These are phyloP conservation scores for Pseudocercospora pini-densiflorae DNA, from an alignment of 2,329 filamentous ascomycete genomes.

Conservation along the genomic window DNA sequence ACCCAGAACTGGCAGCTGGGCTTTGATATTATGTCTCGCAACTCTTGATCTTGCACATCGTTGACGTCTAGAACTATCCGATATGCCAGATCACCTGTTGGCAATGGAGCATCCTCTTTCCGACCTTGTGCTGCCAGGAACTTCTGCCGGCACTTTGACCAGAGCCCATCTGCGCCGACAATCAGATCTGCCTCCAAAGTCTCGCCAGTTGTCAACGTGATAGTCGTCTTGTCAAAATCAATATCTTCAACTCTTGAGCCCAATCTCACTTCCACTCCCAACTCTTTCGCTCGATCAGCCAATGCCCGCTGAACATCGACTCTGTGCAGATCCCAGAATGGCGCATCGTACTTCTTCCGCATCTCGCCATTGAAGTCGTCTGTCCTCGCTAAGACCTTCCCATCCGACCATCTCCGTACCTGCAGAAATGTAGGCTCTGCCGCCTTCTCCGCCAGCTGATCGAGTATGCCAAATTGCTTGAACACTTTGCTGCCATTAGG, in stretches of 20 bases:
- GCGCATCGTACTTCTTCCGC: constrained; percentile 58
- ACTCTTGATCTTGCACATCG: constrained; percentile 56
- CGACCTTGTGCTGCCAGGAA: constrained; percentile 49
- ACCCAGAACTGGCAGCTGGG: constrained; percentile 66
- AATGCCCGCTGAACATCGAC: constrained; percentile 64
- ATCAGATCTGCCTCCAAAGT: constrained; percentile 59
- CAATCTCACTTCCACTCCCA: constrained; percentile 59
- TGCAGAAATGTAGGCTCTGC: constrained; percentile 54
- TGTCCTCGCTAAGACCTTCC: constrained; percentile 55
- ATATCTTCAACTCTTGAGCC: constrained; percentile 54
- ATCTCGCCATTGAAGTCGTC: constrained; percentile 59
- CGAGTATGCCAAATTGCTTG: constrained; percentile 56
- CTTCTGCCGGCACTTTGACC: constrained; percentile 60
- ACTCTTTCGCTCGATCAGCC: constrained; percentile 54
- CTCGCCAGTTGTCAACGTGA: constrained; percentile 48
- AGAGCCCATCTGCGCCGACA: constrained; percentile 67
- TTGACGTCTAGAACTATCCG: constrained; percentile 61
- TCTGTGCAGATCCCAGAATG: constrained; percentile 65
- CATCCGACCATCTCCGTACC: constrained; percentile 59
- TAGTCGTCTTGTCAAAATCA: constrained; percentile 52
- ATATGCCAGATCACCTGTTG: constrained; percentile 69
- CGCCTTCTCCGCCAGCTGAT: constrained; percentile 44
- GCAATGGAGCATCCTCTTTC: constrained; percentile 52
- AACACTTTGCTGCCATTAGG: constrained; percentile 48
- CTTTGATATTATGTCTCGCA: constrained; percentile 59